Evolutionary conservation across 305 asterid genomes (phyloP).

Genomic region (Caryopteris hybrid): DNA sequence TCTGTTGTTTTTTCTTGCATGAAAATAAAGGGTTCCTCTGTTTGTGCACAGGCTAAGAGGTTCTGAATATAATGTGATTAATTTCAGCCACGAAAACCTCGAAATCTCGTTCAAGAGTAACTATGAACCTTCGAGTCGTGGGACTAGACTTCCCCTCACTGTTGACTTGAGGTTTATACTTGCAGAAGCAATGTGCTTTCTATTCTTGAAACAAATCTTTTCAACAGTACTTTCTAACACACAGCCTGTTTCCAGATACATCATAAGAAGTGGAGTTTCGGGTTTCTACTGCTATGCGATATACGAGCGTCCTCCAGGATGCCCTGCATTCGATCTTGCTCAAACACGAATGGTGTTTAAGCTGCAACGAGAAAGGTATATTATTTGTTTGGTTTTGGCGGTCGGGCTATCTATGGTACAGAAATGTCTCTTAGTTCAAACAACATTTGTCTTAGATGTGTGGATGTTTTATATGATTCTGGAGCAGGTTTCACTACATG

Average conservation of each 20-base stretch:
- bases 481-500: constrained; percentile 59
- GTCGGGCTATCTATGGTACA: too few species aligned
- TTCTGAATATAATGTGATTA: constrained; percentile 43
- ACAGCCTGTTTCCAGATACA: constrained; percentile 26
- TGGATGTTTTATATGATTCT: too few species aligned
- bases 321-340: constrained; percentile 48
- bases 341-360: constrained; percentile 51
- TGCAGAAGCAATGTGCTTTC: background rate
- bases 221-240: background rate
- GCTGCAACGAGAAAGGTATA: constrained; percentile 42
- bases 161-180: constrained; percentile 34
- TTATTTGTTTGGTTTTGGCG: too few species aligned
- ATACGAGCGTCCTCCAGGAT: constrained; percentile 35
- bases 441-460: too few species aligned
- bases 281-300: constrained; percentile 54
- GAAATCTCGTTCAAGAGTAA: constrained; percentile 46
- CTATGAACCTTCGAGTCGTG: constrained; percentile 35
- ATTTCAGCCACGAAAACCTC: constrained; percentile 31
- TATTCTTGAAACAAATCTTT: too few species aligned
- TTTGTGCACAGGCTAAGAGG: constrained; percentile 40
- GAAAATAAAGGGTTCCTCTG: background rate
- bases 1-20: too few species aligned
- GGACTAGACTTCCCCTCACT: constrained; percentile 41
- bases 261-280: constrained; percentile 45
- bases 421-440: too few species aligned